Evolutionary conservation across 192 early-diverging fungal species (phyloP), one percentile per base, ranked within the genome.

Genomic region (Paraglomus brasilianum): DNA sequence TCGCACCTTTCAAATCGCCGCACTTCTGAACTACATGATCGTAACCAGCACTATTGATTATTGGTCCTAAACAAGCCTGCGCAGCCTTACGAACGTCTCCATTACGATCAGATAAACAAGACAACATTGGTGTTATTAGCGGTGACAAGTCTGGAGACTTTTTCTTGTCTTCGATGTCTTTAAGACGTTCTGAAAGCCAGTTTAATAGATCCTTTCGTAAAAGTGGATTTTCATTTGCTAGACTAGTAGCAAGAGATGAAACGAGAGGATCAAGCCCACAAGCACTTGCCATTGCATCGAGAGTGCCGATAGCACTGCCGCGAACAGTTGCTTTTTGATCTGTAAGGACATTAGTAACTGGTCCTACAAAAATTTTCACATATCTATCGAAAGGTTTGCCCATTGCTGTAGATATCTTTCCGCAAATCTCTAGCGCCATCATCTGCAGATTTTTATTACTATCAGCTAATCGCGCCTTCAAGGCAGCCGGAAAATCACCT

Each of bases 311-410:
- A 8, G 91, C 92, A 1, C 91, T 88, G 0, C 76, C 75, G 9
- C 97, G 85, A 13, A 98, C 87, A 47, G 93, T 91, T 1, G 87
- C 85, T 71, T 99, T 99, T 67, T 97, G 92, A 81, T 99, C 97
- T 0, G 87, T 85, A 42, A 99, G 72, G 8, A 91, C 86, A 5
- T 85, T 78, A 2, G 89, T 84, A 5, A 96, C 88, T 4, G 88
- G 83, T 1, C 82, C 73, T 30, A 89, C 84, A 5, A 99, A 74
- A 0, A 86, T 73, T 45, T 88, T 89, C 13, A 87, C 81, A 71
- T 90, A 85, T 30, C 85, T 82, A 6, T 93, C 90, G 74, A 93
- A 94, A 2, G 93, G 93, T 39, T 91, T 90, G 8, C 94, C 95
- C 80, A 95, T 90, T 13, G 92, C 89, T 0, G 81, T 73, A 3